Evolutionary conservation across 805 yeast genomes (phyloP), one percentile per base, ranked within the genome.

Genomic region (Nakazawaea laoshanensis): DNA sequence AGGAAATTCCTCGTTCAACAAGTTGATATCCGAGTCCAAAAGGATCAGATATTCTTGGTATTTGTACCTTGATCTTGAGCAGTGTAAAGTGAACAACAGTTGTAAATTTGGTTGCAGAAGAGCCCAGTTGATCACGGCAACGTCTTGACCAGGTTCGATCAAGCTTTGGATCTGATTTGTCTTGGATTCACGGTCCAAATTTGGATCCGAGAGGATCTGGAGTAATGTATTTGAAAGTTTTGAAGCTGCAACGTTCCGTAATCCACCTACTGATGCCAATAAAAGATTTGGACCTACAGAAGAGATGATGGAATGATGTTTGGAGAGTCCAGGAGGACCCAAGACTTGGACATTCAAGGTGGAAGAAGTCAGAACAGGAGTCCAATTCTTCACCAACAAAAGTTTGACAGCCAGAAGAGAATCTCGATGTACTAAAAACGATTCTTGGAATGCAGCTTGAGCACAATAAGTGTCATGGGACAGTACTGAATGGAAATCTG

Each of bases 1-100:
- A 3, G 78, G 77, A 44, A 73, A 70, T 1, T 19, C 9, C 2
- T 27, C 30, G 6, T 20, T 20, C 23, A 20, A 20, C 28, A 25
- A 20, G 4, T 17, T n/a, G 8, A 57, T 49, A 22, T 47, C 37
- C 27, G 48, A 45, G 30, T 55, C 59, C 24, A 57, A 36, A 6
- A 58, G 46, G 16, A 57, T 47, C 35, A 44, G 56, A 33, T 52
- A 55, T 24, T 47, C 48, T 14, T 53, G 46, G 19, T 50, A 40
- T 7, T 28, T 8, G 9, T 8, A 52, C 19, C 55, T 37, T 10
- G 54, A 20, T 21, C 40, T 41, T 7, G 36, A 40, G 13, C 33
- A 37, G 4, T 31, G 22, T 5, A 41, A 26, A 24, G 45, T 46
- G 16, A 45, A 20, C 20, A 37, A 17, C 6, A 52, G 51, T 20